Evolutionary conservation across 345 rosid species (phyloP).

Genomic region (Kandelia obovata): DNA sequence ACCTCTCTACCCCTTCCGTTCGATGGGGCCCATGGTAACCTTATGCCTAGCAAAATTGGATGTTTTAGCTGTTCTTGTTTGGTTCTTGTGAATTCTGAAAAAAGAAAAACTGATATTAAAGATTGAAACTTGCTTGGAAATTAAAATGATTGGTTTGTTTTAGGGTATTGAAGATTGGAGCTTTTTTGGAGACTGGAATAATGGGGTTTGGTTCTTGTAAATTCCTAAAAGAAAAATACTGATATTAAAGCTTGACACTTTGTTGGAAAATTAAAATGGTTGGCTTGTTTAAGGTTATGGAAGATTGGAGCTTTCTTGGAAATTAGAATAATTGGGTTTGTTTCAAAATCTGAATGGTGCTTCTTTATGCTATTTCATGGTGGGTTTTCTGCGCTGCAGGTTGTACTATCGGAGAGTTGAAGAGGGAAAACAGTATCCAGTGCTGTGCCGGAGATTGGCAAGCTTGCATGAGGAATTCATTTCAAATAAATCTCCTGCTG

Average conservation of each 20-base stretch:
- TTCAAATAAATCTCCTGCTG: constrained; percentile 62
- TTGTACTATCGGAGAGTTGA: constrained; percentile 85
- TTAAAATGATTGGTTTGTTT: too few species aligned
- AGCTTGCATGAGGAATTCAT: constrained; percentile 83
- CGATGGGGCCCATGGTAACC: constrained; percentile 93
- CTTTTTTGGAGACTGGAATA: too few species aligned
- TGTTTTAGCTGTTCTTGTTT: background rate
- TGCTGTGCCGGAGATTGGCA: constrained; percentile 67
- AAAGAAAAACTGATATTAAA: background rate
- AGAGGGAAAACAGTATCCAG: constrained; percentile 87
- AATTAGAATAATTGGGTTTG: background rate
- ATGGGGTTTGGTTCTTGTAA: too few species aligned
- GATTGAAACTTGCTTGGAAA: too few species aligned
- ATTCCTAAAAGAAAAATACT: too few species aligned
- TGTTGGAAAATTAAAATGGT: background rate
- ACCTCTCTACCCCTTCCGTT: constrained; percentile 86
- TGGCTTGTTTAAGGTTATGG: background rate
- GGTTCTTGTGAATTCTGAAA: background rate
- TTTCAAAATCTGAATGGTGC: background rate
- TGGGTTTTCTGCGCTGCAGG: constrained; percentile 40
- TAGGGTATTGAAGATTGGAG: too few species aligned
- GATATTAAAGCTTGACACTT: too few species aligned
- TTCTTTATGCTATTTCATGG: constrained; percentile 3
- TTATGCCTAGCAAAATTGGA: background rate
- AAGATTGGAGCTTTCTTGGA: background rate